These are phyloP conservation scores for Jamesozyma gamospora DNA, from an alignment of 805 yeast genomes.

Conservation along the genomic window DNA sequence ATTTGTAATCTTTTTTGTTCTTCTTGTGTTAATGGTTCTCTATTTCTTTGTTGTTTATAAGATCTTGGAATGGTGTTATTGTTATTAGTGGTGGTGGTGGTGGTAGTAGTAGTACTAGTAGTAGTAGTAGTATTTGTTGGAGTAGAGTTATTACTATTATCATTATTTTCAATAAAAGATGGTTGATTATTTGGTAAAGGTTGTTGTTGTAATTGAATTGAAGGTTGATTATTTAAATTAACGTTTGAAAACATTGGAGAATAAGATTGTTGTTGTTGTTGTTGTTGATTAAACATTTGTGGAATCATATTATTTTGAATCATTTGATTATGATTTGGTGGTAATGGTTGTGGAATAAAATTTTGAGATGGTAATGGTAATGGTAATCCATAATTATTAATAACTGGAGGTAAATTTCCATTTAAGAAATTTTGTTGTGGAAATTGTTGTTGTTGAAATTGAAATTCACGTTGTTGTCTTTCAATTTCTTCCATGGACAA, in stretches of 20 bases:
- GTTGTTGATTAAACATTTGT: slow-evolving; percentile 1
- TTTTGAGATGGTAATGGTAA: not conserved
- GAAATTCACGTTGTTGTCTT: slow-evolving; percentile 37
- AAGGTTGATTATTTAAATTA: no score
- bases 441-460: slow-evolving; percentile 6
- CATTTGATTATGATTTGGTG: slow-evolving; percentile 1
- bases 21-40: slow-evolving; percentile 50
- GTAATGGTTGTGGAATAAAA: slow-evolving; percentile 1
- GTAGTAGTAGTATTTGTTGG: not conserved
- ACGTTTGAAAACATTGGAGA: no score
- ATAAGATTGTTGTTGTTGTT: not conserved
- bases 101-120: slow-evolving; percentile 15
- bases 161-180: slow-evolving; percentile 1
- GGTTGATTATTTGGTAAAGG: slow-evolving; percentile 2
- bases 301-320: slow-evolving; percentile 1
- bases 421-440: not conserved
- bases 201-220: slow-evolving; percentile 19
- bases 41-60: slow-evolving; percentile 18
- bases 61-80: slow-evolving; percentile 6
- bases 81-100: slow-evolving; percentile 11
- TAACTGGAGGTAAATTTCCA: not conserved
- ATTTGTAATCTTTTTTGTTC: slow-evolving; percentile 56
- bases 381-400: not conserved
- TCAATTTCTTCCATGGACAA: slow-evolving; percentile 78
- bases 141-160: slow-evolving; percentile 1